Evolutionary conservation across 257 asterid genomes (phyloP).

Genomic region (Solanum arcanum): DNA sequence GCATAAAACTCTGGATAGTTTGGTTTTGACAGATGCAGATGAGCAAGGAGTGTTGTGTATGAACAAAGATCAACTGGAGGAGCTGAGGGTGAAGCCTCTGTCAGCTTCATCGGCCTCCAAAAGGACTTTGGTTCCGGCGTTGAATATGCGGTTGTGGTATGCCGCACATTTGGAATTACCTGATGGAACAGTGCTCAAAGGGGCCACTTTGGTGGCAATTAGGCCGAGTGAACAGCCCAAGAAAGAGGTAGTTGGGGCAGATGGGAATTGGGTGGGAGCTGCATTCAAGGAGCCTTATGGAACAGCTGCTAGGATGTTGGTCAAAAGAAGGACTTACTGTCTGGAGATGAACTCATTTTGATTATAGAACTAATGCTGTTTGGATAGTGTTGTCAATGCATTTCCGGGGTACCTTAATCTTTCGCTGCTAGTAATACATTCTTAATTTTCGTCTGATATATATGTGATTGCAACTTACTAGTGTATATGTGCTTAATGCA

Average conservation of each 20-base stretch:
- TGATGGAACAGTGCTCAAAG: constrained; percentile 68
- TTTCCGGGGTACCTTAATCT: constrained; percentile 12
- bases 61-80: constrained; percentile 82
- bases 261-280: constrained; percentile 54
- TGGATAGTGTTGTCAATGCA: neutral
- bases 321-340: constrained; percentile 77
- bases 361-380: neutral
- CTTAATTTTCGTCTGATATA: neutral
- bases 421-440: neutral
- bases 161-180: constrained; percentile 72
- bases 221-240: constrained; percentile 72
- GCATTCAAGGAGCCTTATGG: constrained; percentile 73
- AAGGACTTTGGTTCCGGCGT: constrained; percentile 85
- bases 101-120: constrained; percentile 76
- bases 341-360: constrained; percentile 88
- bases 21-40: constrained; percentile 68
- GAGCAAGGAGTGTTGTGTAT: constrained; percentile 73
- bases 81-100: constrained; percentile 78
- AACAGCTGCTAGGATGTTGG: constrained; percentile 77
- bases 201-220: constrained; percentile 83
- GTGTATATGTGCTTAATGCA: neutral
- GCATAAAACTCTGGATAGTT: constrained; percentile 53
- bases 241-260: constrained; percentile 42
- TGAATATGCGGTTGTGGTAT: constrained; percentile 78
- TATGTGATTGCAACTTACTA: neutral